These are phyloP conservation scores for Coemansia biformis DNA, from an alignment of 192 early-diverging fungal species.

Conservation along the genomic window DNA sequence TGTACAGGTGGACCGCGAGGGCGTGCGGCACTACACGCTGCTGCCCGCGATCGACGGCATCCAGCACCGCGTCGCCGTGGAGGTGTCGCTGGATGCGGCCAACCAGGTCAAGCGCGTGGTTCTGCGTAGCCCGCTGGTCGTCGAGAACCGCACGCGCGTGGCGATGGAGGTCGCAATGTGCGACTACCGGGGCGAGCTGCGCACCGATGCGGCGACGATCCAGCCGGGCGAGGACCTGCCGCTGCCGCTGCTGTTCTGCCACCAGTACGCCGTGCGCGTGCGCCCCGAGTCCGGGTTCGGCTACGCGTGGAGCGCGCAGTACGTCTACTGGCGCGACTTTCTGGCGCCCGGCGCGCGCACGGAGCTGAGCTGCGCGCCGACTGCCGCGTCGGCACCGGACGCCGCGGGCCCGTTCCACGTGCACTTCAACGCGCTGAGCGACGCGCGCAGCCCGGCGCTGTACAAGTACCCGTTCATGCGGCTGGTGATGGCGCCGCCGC, in stretches of 20 bases:
- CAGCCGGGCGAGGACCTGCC: slow-evolving; percentile 78
- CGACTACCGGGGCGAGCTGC: slow-evolving; percentile 58
- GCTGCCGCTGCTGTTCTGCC: slow-evolving; percentile 82
- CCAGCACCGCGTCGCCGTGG: slow-evolving; percentile 77
- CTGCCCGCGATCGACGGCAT: slow-evolving; percentile 76
- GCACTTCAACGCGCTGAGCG: slow-evolving; percentile 39
- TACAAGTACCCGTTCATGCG: slow-evolving; percentile 74
- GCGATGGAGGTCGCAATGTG: slow-evolving; percentile 76
- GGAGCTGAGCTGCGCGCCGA: slow-evolving; percentile 53
- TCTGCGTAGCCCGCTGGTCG: slow-evolving; percentile 75
- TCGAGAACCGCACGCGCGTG: slow-evolving; percentile 77
- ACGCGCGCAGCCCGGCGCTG: slow-evolving; percentile 32
- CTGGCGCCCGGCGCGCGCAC: slow-evolving; percentile 35
- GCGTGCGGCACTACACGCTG: slow-evolving; percentile 70
- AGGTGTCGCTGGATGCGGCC: slow-evolving; percentile 66
- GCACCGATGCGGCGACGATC: slow-evolving; percentile 31
- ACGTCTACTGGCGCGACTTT: slow-evolving; percentile 81
- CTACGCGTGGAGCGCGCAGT: slow-evolving; percentile 77
- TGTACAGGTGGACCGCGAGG: slow-evolving; percentile 86
- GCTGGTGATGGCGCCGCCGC: slow-evolving; percentile 67
- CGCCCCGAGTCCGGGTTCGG: slow-evolving; percentile 75
- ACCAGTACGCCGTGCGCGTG: slow-evolving; percentile 70
- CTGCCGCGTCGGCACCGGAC: slow-evolving; percentile 1
- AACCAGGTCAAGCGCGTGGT: slow-evolving; percentile 90
- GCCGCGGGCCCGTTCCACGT: slow-evolving; percentile 26